Base-by-base conservation (phyloP, 2,329 filamentous ascomycete genomes). In the Fusarium longipes region DNA sequence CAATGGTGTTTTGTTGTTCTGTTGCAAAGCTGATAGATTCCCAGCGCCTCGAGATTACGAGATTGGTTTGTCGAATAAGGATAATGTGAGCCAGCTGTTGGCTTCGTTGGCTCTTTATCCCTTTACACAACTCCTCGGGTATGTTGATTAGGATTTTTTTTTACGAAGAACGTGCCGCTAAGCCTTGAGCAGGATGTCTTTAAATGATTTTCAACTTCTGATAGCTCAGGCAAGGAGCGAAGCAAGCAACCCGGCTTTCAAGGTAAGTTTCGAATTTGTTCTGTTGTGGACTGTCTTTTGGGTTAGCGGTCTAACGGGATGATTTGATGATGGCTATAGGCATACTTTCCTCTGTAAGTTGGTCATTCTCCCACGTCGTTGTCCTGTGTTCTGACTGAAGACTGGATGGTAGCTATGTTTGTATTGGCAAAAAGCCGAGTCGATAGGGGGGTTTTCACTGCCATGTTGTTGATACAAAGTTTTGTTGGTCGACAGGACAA, bases 301-400 rank as follows among this genome's bases (percentile, higher is more conserved):
- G 14, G 35, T 44, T 22, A 40, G 27, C 42, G 22, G 24, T 22
- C 66, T 69, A 35, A 70, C 43, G 27, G 39, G 20, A 44, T n/a
- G 39, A 5, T 8, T 38, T 22, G 14, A 40, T 24, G 32, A n/a
- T 42, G 38, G 18, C 35, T 17, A 18, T 68, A 87, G 87, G 83
- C 86, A 30, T 89, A 89, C 73, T 89, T 89, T 61, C 85, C 86
- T 40, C 73, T 89, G 83, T 89, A 77, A 82, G 85, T 82, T 15
- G 42, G 11, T 33, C 8, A 9, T 11, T 4, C 30, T 32, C 42
- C 3, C 12, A 30, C 3, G 39, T 15, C 14, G 9, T 22, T 17
- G n/a, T 18, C 8, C 24, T 17, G 24, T 29, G 33, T 53, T 36
- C 62, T 73, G 29, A 72, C 44, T 8, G 42, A 40, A 63, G 36